Evolutionary conservation across 176 grass and related monocot species (phyloP).

Genomic region (Phoenix dactylifera): DNA sequence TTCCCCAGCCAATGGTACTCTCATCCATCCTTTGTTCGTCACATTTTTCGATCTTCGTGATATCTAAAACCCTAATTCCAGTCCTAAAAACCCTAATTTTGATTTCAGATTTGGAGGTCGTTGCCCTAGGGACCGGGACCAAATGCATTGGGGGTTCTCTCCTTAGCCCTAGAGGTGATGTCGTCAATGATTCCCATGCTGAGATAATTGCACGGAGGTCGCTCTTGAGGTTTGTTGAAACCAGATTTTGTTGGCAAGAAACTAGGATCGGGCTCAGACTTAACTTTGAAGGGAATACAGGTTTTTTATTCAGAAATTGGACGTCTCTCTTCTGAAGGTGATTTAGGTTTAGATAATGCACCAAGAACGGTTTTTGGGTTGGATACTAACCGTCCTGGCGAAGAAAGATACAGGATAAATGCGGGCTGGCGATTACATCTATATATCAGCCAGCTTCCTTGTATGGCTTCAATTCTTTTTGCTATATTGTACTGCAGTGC

Average conservation of each 20-base stretch:
- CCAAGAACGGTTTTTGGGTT: slow-evolving; percentile 20
- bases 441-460: slow-evolving; percentile 67
- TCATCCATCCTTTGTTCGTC: not conserved
- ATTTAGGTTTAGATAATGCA: not conserved
- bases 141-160: slow-evolving; percentile 69
- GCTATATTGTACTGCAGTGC: no score
- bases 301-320: slow-evolving; percentile 49
- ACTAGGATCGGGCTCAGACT: not conserved
- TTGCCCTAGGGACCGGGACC: slow-evolving; percentile 67
- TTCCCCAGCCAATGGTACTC: slow-evolving; percentile 23
- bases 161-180: slow-evolving; percentile 39
- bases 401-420: slow-evolving; percentile 38
- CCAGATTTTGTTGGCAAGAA: not conserved
- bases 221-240: slow-evolving; percentile 32
- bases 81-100: not conserved
- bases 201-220: slow-evolving; percentile 71
- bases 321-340: not conserved
- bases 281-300: slow-evolving; percentile 12
- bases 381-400: slow-evolving; percentile 16
- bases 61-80: not conserved
- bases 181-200: slow-evolving; percentile 75
- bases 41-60: not conserved
- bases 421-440: slow-evolving; percentile 52
- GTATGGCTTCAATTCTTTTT: slow-evolving; percentile 17
- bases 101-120: slow-evolving; percentile 31